Evolutionary conservation across 768 basidiomycete genomes (phyloP), one percentile per base, ranked within the genome.

Genomic region (Kwoniella sp.): DNA sequence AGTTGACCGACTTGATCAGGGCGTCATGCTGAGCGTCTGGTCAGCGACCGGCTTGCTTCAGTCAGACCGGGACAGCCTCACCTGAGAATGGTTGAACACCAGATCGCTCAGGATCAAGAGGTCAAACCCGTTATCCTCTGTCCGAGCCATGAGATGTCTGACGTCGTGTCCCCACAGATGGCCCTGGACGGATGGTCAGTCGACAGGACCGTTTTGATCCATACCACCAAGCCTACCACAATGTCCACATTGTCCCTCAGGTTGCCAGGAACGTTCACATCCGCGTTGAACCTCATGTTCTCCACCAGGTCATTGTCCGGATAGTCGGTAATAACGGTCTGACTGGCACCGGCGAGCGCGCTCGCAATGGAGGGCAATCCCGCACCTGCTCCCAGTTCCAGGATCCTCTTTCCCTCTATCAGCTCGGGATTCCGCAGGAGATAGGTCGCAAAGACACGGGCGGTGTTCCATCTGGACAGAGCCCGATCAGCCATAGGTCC

Each of bases 381-480:
- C 1, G 89, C 92, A 0, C 91, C 95, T 0, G 95, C 95, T 0
- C 95, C 95, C 0, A 98, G 81, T 71, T 99, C 95, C 1, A 96
- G 77, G 0, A 96, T 83, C 22, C 63, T 72, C 29, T 73, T 77
- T 5, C 74, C 73, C 0, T 60, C 61, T 38, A 71, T 53, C 15
- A 73, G 61, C 3, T 49, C 22, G 3, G 69, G 66, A 44, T 75
- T 59, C 8, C 64, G 43, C 12, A 73, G 47, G 5, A 73, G 54
- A 27, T 56, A 70, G 8, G 51, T 63, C 12, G 68, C 58, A 14
- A 70, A 46, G 0, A 55, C 46, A 20, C 60, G 54, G 14, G 68
- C 55, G 10, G 68, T 65, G 36, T 67, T 63, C 68, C 61, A 73
- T 36, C 63, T 73, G 48, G n/a, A n/a, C n/a, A n/a, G n/a, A n/a